Evolutionary conservation across 306 rosid genomes (phyloP).

Genomic region (Quercus robur): DNA sequence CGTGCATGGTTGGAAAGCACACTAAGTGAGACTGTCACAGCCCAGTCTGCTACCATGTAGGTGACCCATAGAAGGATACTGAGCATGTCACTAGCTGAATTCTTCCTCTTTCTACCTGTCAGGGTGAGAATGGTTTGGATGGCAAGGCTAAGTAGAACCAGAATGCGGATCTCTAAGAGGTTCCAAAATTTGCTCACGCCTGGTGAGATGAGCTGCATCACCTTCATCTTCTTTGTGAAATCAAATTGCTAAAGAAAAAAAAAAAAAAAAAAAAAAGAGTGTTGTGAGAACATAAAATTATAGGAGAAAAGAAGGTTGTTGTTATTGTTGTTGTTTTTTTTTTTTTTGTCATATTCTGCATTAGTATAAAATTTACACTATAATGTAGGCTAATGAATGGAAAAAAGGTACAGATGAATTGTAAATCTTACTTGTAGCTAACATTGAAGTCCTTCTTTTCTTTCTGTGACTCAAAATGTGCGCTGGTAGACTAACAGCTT

Average conservation of each 20-base stretch:
- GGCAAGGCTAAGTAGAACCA: slow-evolving; percentile 11
- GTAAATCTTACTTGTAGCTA: too few relatives aligned
- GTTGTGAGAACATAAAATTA: neutral
- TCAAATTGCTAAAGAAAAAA: neutral
- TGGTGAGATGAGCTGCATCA: neutral
- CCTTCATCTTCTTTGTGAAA: neutral
- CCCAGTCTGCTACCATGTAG: slow-evolving; percentile 21
- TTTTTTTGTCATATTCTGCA: too few relatives aligned
- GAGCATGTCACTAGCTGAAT: neutral
- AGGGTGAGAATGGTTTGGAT: slow-evolving; percentile 6
- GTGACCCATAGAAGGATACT: neutral
- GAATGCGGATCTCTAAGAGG: neutral
- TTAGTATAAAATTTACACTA: too few relatives aligned
- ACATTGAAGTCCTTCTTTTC: too few relatives aligned
- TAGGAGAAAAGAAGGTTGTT: too few relatives aligned
- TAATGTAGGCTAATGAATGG: too few relatives aligned
- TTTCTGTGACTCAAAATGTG: too few relatives aligned
- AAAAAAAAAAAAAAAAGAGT: neutral
- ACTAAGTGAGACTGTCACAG: neutral
- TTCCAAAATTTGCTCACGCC: neutral
- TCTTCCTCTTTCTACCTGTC: neutral
- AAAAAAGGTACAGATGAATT: too few relatives aligned
- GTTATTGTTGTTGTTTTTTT: too few relatives aligned
- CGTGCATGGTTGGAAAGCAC: neutral
- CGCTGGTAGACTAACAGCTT: too few relatives aligned